phyloP scores from a whole-genome alignment of 805 yeast genomes.

The Cyberlindnera saturnus region DNA sequence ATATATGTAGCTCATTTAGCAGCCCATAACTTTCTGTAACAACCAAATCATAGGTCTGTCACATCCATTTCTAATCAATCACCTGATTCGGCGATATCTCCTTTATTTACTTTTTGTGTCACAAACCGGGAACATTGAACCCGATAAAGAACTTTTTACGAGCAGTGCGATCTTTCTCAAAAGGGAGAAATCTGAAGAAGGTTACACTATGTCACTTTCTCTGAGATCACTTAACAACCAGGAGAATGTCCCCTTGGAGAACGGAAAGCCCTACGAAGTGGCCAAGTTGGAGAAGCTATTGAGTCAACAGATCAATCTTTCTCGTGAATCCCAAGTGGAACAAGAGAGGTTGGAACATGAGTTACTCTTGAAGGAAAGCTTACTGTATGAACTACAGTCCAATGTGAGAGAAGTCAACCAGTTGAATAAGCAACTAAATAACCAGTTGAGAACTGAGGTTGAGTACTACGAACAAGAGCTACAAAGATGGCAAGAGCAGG shows the following conservation, averaged over 20 bases:
- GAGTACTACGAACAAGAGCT: slow-evolving; percentile 14
- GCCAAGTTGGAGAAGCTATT: slow-evolving; percentile 16
- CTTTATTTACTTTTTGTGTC: too few species aligned
- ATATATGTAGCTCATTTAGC: too few species aligned
- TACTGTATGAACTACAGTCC: slow-evolving; percentile 7
- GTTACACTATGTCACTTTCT: not conserved
- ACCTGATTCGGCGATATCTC: too few species aligned
- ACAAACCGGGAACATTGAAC: too few species aligned
- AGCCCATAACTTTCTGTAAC: too few species aligned
- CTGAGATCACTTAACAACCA: not conserved
- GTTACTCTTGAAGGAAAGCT: slow-evolving; percentile 23
- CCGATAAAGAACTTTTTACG: too few species aligned
- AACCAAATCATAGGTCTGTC: too few species aligned
- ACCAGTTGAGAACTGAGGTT: slow-evolving; percentile 11
- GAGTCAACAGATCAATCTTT: slow-evolving; percentile 18
- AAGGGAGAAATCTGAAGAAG: not conserved
- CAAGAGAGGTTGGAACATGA: slow-evolving; percentile 31
- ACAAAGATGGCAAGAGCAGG: slow-evolving; percentile 6
- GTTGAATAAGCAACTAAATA: slow-evolving; percentile 9
- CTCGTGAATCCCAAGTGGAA: slow-evolving; percentile 27
- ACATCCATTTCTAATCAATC: too few species aligned
- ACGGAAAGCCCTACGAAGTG: not conserved
- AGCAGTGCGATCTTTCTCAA: too few species aligned
- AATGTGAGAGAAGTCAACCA: slow-evolving; percentile 7
- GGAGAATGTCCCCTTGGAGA: not conserved